A percentile compares a stretch with the other conserved stretches of the same genome.
Conservation (phyloP, 768 basidiomycete species). For the Tricholoma hemisulphureum region DNA sequence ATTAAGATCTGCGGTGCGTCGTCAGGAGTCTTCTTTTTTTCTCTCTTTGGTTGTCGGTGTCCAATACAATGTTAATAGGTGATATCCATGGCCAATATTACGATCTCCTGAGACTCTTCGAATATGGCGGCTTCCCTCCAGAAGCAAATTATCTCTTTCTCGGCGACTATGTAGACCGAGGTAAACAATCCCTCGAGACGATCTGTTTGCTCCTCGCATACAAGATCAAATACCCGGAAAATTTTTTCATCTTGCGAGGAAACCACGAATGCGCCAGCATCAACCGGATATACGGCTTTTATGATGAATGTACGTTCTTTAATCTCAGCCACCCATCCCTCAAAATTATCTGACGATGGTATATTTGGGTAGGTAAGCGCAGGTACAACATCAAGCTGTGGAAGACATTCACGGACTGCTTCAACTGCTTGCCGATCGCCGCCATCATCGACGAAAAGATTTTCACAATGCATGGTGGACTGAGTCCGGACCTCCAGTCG, state of each 20-base stretch:
- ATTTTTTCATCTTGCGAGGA: constrained; percentile 98
- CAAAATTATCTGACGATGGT: constrained; percentile 11
- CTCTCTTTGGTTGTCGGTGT: too few species aligned
- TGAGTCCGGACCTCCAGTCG: constrained; percentile 95
- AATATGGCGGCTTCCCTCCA: constrained; percentile 99
- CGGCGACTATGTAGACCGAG: constrained; percentile 98
- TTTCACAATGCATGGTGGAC: constrained; percentile 98
- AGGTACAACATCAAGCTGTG: constrained; percentile 99
- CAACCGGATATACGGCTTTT: constrained; percentile 99
- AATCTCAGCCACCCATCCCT: constrained; percentile 3
- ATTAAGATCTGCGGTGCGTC: constrained; percentile 98
- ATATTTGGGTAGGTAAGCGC: constrained; percentile 77
- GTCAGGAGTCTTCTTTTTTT: constrained; percentile 11
- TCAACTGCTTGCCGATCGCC: constrained; percentile 98
- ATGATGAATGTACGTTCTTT: constrained; percentile 88
- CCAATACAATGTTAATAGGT: constrained; percentile 47
- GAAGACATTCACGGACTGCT: constrained; percentile 99
- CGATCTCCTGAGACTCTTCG: constrained; percentile 95
- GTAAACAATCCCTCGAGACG: constrained; percentile 99
- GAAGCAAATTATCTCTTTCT: constrained; percentile 99
- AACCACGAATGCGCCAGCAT: constrained; percentile 99
- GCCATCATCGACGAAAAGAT: constrained; percentile 99
- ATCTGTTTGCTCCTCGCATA: constrained; percentile 98
- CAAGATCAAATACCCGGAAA: constrained; percentile 99
- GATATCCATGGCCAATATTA: constrained; percentile 99